These are phyloP conservation scores for Cynara cardunculus DNA, from an alignment of 129 eudicot genomes.

Conservation along the genomic window DNA sequence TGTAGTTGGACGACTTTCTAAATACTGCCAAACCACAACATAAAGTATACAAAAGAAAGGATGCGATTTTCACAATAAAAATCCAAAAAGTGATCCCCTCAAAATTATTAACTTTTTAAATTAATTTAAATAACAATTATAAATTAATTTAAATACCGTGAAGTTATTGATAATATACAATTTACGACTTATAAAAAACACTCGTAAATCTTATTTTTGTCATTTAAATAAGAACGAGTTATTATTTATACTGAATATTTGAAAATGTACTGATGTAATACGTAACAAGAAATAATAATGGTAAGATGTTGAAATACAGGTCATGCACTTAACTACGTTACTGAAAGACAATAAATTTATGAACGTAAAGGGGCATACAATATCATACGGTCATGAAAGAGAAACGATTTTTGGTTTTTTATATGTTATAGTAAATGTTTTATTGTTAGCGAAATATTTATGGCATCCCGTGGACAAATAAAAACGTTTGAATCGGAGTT, in stretches of 20 bases:
- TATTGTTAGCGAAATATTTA: not conserved
- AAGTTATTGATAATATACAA: not conserved
- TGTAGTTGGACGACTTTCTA: slow-evolving; percentile 4
- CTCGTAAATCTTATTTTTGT: no score
- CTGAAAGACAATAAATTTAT: not conserved
- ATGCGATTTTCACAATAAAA: not conserved
- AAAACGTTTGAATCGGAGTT: not conserved
- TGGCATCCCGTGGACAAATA: not conserved
- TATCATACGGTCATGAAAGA: not conserved
- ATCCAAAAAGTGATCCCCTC: not conserved
- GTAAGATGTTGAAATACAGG: not conserved
- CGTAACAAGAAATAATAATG: not conserved
- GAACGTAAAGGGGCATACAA: not conserved
- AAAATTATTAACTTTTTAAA: not conserved
- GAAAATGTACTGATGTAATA: no score
- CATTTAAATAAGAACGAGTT: no score
- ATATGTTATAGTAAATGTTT: not conserved
- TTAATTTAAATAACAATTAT: not conserved
- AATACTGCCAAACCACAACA: slow-evolving; percentile 1
- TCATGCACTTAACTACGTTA: no score
- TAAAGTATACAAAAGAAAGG: slow-evolving; percentile 4
- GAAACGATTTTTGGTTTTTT: not conserved
- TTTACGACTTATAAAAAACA: no score
- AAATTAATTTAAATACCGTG: not conserved
- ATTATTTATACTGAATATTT: no score